A percentile compares a stretch with the other conserved stretches of the same genome.
phyloP scores from a whole-genome alignment of 176 grass and related monocot species.

The Oryza rufipogon region DNA sequence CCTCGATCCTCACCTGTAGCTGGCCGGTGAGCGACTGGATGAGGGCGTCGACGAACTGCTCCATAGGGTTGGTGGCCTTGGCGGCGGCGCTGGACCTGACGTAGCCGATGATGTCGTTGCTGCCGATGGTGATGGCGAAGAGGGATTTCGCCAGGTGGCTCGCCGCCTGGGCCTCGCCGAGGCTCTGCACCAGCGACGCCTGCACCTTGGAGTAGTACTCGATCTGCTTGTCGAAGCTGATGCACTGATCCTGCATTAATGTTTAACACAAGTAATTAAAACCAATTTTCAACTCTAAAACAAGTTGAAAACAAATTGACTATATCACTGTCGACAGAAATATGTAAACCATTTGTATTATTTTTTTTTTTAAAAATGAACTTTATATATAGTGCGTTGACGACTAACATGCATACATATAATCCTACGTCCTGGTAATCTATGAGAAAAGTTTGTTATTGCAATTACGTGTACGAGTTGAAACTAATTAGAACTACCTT shows the following conservation, averaged over 20 bases:
- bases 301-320: no score
- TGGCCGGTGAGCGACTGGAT: conserved; percentile 56
- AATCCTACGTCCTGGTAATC: no score
- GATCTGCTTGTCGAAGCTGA: conserved; percentile 79
- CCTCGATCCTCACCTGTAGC: conserved; percentile 45
- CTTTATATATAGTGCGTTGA: background rate
- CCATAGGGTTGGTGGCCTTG: conserved; percentile 29
- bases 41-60: conserved; percentile 58
- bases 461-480: background rate
- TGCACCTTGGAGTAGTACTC: conserved; percentile 59
- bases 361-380: background rate
- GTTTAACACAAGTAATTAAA: background rate
- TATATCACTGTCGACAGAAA: no score
- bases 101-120: conserved; percentile 91
- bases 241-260: conserved; percentile 53
- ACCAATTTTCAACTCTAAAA: no score
- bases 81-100: conserved; percentile 40
- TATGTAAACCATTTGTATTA: no score
- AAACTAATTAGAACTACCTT: conserved; percentile 13
- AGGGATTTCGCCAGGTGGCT: conserved; percentile 67
- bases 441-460: background rate
- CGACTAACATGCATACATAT: no score
- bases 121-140: conserved; percentile 80
- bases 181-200: conserved; percentile 51
- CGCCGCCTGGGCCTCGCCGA: conserved; percentile 45